Conservation (phyloP, 805 yeast species). For the Starmerella apicola region DNA sequence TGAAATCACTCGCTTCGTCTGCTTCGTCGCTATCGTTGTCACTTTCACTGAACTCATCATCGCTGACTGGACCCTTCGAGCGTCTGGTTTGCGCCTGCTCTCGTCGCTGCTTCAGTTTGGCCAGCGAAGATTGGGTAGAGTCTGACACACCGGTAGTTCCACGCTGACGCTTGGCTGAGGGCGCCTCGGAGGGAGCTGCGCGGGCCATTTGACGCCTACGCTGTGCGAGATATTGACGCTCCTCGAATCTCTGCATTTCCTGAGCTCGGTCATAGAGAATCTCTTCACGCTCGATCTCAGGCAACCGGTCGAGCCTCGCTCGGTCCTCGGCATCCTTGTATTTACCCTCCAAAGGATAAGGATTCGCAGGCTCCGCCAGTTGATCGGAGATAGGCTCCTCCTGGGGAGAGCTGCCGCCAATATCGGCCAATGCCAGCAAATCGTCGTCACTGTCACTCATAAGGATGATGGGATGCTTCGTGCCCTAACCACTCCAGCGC, state of each 20-base stretch:
- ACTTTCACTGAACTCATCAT: conserved; percentile 32
- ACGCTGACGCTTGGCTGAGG: conserved; percentile 23
- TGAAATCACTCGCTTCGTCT: conserved; percentile 35
- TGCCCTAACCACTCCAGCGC: too few relatives aligned
- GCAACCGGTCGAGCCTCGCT: conserved; percentile 43
- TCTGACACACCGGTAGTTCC: conserved; percentile 31
- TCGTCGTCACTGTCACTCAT: conserved; percentile 65
- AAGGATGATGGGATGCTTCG: too few relatives aligned
- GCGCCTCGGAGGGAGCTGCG: conserved; percentile 19
- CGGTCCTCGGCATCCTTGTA: conserved; percentile 75
- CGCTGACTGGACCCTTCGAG: conserved; percentile 18
- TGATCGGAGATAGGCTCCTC: conserved; percentile 10
- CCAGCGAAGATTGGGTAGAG: conserved; percentile 42
- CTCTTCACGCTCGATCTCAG: conserved; percentile 86
- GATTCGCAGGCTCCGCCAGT: conserved; percentile 35
- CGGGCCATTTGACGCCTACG: conserved; percentile 35
- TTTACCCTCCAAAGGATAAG: conserved; percentile 89
- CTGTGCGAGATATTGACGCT: conserved; percentile 68
- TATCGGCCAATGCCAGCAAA: conserved; percentile 88
- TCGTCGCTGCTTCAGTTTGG: conserved; percentile 60
- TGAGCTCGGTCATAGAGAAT: conserved; percentile 85
- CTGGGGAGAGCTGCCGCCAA: conserved; percentile 43
- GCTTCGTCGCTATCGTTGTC: conserved; percentile 28
- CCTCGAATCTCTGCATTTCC: conserved; percentile 78
- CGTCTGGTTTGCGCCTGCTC: conserved; percentile 8